Percentiles rank a stretch among this genome's conserved stretches.
phyloP scores from a whole-genome alignment of 148 eudicot genomes.

The Chenopodium album region DNA sequence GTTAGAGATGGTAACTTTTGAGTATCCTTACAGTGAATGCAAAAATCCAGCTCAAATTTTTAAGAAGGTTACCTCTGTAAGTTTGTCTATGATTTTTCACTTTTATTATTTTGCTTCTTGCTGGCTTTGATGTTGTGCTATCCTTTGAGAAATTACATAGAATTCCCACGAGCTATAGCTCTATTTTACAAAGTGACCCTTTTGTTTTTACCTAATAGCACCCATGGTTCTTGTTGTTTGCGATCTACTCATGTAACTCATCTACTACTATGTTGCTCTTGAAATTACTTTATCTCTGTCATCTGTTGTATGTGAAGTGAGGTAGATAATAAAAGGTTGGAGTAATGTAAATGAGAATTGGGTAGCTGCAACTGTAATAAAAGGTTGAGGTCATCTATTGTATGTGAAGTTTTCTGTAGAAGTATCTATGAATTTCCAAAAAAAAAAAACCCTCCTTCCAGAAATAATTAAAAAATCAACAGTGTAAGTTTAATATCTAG shows the following conservation, averaged over 20 bases:
- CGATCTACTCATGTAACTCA: neutral
- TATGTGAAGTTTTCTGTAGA: no score
- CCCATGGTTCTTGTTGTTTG: neutral
- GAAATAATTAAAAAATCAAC: no score
- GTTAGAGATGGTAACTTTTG: conserved; percentile 80
- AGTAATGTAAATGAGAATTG: neutral
- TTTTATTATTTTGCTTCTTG: neutral
- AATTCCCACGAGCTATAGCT: neutral
- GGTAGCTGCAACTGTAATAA: neutral
- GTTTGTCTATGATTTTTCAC: conserved; percentile 25
- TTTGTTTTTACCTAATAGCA: neutral
- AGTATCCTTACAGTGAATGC: conserved; percentile 87
- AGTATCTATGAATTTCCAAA: neutral
- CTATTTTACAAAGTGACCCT: neutral
- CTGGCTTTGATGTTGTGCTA: neutral
- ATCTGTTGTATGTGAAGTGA: neutral
- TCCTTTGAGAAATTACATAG: neutral
- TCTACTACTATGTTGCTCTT: neutral
- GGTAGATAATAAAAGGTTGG: neutral
- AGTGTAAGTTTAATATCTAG: no score
- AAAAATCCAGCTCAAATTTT: conserved; percentile 85
- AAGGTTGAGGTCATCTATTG: no score
- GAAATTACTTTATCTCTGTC: neutral
- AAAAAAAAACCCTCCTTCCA: no score
- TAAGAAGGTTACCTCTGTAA: conserved; percentile 74